phyloP scores from a whole-genome alignment of 208 protist genomes.

The Crithidia brevicula region DNA sequence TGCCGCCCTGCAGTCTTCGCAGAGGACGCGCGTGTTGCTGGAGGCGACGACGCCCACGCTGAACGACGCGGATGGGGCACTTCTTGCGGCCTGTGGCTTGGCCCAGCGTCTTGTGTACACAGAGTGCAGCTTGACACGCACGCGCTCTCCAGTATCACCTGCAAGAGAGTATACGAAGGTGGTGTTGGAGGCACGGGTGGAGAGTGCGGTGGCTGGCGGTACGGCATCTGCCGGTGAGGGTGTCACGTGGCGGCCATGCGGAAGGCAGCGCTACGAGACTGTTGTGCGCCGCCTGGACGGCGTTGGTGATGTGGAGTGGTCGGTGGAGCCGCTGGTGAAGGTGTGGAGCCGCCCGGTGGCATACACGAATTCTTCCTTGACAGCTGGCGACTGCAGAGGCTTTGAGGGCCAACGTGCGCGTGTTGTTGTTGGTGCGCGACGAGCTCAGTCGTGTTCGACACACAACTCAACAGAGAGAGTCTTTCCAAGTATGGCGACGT shows the following conservation, averaged over 20 bases:
- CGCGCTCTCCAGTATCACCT: slow-evolving; percentile 3
- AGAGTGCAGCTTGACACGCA: slow-evolving; percentile 28
- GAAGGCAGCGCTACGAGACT: slow-evolving; percentile 23
- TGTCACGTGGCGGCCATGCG: slow-evolving; percentile 22
- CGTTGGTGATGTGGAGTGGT: slow-evolving; percentile 8
- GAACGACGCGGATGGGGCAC: slow-evolving; percentile 33
- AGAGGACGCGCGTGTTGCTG: slow-evolving; percentile 30
- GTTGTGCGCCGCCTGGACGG: neutral
- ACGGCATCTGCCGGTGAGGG: neutral
- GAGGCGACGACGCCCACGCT: slow-evolving; percentile 34
- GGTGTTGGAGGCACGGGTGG: slow-evolving; percentile 20
- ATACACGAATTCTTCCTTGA: neutral
- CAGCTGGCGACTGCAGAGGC: too few relatives aligned
- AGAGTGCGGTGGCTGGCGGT: slow-evolving; percentile 5
- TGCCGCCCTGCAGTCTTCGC: neutral
- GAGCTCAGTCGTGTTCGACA: neutral
- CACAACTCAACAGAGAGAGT: too few relatives aligned
- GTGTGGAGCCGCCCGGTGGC: neutral
- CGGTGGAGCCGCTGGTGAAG: slow-evolving; percentile 18
- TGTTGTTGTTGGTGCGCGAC: neutral
- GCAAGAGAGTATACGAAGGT: slow-evolving; percentile 14
- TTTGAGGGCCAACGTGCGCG: too few relatives aligned
- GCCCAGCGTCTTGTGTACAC: slow-evolving; percentile 43
- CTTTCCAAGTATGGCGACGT: too few relatives aligned
- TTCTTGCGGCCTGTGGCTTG: slow-evolving; percentile 41